These are phyloP conservation scores for Yamadazyma oceani DNA, from an alignment of 1,139 yeast species.

Conservation along the genomic window DNA sequence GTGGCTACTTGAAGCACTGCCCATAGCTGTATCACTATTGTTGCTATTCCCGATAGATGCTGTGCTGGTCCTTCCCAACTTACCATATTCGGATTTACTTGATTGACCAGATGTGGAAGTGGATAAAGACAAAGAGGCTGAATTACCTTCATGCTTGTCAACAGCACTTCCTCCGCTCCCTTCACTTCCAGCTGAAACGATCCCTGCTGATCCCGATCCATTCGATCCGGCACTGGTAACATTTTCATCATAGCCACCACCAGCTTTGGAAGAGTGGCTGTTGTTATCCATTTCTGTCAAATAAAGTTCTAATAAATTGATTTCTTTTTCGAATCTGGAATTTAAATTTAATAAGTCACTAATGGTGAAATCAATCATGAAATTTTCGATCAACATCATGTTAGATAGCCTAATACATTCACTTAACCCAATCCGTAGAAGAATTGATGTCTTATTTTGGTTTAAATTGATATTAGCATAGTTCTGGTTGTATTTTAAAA, in stretches of 20 bases:
- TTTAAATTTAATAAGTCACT: conserved; percentile 41
- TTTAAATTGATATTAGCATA: conserved; percentile 22
- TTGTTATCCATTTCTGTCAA: conserved; percentile 13
- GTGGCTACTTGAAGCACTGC: no score
- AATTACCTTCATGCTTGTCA: not conserved
- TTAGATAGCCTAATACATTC: conserved; percentile 52
- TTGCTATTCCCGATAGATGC: not conserved
- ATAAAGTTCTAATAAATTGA: conserved; percentile 27
- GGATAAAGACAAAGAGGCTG: not conserved
- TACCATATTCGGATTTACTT: not conserved
- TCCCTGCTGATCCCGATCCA: not conserved
- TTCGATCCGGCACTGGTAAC: not conserved
- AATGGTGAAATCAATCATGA: conserved; percentile 45
- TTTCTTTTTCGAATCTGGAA: conserved; percentile 41
- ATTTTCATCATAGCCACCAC: not conserved
- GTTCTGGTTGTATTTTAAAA: conserved; percentile 24
- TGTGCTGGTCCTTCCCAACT: not conserved
- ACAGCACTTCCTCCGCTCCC: not conserved
- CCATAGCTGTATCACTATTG: not conserved
- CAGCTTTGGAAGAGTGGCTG: not conserved
- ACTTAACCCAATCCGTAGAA: conserved; percentile 46
- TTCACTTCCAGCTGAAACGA: not conserved
- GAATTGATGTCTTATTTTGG: conserved; percentile 27
- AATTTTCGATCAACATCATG: conserved; percentile 52
- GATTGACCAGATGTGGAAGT: not conserved